These are phyloP conservation scores for Verticillium alfalfae DNA, from an alignment of 2,329 filamentous ascomycete genomes.

Conservation along the genomic window DNA sequence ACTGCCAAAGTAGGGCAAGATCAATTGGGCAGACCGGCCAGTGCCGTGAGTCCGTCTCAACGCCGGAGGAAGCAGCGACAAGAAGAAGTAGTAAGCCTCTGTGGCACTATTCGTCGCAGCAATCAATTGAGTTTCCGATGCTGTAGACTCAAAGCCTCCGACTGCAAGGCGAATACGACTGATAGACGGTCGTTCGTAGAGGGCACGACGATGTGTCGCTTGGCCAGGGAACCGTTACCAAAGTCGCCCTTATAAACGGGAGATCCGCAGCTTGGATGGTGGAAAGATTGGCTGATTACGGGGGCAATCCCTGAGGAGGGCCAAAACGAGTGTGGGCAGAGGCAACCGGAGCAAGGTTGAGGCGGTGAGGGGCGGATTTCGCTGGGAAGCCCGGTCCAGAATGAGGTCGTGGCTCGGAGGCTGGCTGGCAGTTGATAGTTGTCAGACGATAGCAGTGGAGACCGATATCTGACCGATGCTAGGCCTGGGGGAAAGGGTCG, in stretches of 20 bases:
- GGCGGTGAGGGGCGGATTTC: slow-evolving; percentile 1
- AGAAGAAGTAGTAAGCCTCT: neutral
- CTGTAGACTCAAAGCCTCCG: neutral
- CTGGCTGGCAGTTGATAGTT: neutral
- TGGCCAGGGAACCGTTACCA: neutral
- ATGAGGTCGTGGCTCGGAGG: slow-evolving; percentile 4
- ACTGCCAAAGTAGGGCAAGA: neutral
- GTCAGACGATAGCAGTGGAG: neutral
- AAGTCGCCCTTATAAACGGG: neutral
- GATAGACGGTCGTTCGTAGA: slow-evolving; percentile 3
- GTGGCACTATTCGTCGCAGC: neutral
- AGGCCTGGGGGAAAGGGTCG: neutral
- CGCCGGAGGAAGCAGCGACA: neutral
- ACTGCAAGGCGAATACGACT: neutral
- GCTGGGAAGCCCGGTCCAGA: slow-evolving; percentile 5
- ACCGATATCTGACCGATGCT: neutral
- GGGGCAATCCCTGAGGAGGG: slow-evolving; percentile 8
- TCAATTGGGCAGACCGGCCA: neutral
- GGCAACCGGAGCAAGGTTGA: slow-evolving; percentile 1
- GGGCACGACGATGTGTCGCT: slow-evolving; percentile 7
- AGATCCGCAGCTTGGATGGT: neutral
- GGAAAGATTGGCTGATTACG: slow-evolving; percentile 3
- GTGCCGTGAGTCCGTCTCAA: neutral
- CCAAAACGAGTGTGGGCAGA: slow-evolving; percentile 9
- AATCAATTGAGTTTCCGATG: neutral